phyloP scores from a whole-genome alignment of 805 yeast genomes.

The Hagleromyces aurorensis region DNA sequence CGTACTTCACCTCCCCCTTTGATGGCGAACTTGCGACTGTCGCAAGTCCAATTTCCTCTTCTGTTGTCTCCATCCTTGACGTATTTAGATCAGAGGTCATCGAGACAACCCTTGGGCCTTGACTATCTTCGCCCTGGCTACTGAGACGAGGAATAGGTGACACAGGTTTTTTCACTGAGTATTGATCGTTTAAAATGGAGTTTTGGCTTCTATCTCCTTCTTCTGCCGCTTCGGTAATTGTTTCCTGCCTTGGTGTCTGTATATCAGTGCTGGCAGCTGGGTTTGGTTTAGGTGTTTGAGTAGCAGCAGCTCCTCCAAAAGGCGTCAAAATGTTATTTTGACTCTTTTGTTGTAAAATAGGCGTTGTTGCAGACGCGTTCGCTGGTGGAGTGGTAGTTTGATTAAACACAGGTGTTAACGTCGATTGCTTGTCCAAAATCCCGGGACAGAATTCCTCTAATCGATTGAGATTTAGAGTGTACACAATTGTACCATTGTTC shows the following conservation, averaged over 20 bases:
- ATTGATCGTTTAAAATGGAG: no score
- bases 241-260: no score
- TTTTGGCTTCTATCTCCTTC: no score
- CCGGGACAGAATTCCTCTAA: constrained; percentile 33
- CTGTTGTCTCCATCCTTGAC: constrained; percentile 5
- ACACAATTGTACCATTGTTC: constrained; percentile 53
- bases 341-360: constrained; percentile 4
- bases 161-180: constrained; percentile 9
- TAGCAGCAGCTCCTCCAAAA: constrained; percentile 2
- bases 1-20: constrained; percentile 13
- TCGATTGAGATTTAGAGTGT: constrained; percentile 47
- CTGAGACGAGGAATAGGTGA: constrained; percentile 9
- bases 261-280: no score
- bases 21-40: constrained; percentile 18
- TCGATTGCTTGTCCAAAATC: constrained; percentile 33
- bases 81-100: constrained; percentile 6
- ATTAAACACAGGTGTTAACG: constrained; percentile 8
- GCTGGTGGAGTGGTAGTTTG: constrained; percentile 16
- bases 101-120: constrained; percentile 7
- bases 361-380: constrained; percentile 5
- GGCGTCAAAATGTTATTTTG: constrained; percentile 27
- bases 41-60: constrained; percentile 14
- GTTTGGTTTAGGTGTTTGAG: constrained; percentile 2
- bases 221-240: constrained; percentile 4
- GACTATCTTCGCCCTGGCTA: background rate